These are phyloP conservation scores for Phytophthora kernoviae DNA, from an alignment of 352 stramenopile species.

Conservation along the genomic window DNA sequence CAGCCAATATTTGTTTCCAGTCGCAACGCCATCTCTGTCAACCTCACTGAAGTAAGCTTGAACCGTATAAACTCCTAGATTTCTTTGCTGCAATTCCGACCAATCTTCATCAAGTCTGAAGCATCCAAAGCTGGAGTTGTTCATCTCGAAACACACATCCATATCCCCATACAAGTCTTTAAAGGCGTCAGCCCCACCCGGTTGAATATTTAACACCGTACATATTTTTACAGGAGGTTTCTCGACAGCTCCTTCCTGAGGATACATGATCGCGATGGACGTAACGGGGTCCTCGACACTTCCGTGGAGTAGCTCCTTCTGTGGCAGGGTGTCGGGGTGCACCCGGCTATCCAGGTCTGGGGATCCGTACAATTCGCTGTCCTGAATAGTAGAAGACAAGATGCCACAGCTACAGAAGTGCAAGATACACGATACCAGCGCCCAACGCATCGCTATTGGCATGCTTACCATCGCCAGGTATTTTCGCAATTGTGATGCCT, in stretches of 20 bases:
- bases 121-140: neutral
- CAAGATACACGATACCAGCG: too few relatives aligned
- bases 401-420: neutral
- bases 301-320: neutral
- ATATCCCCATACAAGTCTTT: neutral
- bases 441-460: too few relatives aligned
- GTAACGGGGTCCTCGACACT: conserved; percentile 2
- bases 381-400: neutral
- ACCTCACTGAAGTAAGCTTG: neutral
- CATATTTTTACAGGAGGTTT: conserved; percentile 5
- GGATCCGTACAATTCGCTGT: neutral
- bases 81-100: neutral
- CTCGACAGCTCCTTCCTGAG: conserved; percentile 7
- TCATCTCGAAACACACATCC: conserved; percentile 5
- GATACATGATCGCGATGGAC: conserved; percentile 7
- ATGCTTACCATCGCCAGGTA: too few relatives aligned
- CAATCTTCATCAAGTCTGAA: neutral
- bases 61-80: neutral
- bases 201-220: neutral
- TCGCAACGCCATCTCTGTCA: neutral
- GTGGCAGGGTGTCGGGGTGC: too few relatives aligned
- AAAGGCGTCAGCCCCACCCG: neutral
- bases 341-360: neutral
- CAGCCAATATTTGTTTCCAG: neutral
- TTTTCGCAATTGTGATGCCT: too few relatives aligned